These are phyloP conservation scores for Aspergillus hiratsukae DNA, from an alignment of 2,329 filamentous ascomycete genomes.

Conservation along the genomic window DNA sequence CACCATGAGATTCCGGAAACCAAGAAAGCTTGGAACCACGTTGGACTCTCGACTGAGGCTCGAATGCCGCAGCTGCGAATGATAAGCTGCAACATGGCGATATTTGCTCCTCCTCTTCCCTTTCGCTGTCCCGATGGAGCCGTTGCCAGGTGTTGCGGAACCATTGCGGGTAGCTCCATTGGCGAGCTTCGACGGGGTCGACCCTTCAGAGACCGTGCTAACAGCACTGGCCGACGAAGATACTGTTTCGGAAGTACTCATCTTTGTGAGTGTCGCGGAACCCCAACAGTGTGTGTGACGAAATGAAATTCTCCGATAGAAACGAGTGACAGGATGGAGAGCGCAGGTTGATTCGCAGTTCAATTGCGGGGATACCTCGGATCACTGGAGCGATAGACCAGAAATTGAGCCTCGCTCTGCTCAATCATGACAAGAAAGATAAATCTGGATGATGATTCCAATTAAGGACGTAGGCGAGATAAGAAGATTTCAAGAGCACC, in stretches of 20 bases:
- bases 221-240: constrained; percentile 4
- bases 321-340: neutral
- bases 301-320: neutral
- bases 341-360: constrained; percentile 9
- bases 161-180: constrained; percentile 9
- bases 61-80: constrained; percentile 67
- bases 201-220: constrained; percentile 21
- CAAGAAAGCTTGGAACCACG: constrained; percentile 75
- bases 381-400: constrained; percentile 8
- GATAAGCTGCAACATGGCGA: constrained; percentile 85
- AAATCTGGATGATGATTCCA: neutral
- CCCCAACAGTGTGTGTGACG: neutral
- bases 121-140: constrained; percentile 14
- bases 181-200: constrained; percentile 11
- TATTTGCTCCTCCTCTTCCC: constrained; percentile 60
- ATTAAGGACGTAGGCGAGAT: neutral
- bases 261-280: neutral
- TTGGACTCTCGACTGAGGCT: constrained; percentile 80
- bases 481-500: constrained; percentile 7
- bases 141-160: constrained; percentile 1
- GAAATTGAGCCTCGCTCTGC: neutral
- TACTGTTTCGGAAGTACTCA: constrained; percentile 1
- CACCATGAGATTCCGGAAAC: constrained; percentile 94
- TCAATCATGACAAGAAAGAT: constrained; percentile 13
- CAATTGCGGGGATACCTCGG: constrained; percentile 15